phyloP scores from a whole-genome alignment of 257 asterid genomes.

The Salvia splendens region DNA sequence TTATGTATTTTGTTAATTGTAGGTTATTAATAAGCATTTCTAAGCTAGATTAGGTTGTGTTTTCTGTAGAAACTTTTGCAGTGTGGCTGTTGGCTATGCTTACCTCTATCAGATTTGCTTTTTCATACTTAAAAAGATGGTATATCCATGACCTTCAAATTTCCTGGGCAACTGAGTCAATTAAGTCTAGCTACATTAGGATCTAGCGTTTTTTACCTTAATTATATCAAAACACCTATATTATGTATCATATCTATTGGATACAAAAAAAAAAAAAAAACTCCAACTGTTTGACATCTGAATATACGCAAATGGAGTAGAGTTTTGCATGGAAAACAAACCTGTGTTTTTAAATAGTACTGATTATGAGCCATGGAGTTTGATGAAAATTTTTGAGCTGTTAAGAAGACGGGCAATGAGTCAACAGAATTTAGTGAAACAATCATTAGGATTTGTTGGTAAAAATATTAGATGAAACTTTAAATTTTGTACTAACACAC shows the following conservation, averaged over 20 bases:
- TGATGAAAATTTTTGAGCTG: constrained; percentile 43
- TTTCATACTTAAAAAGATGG: background rate
- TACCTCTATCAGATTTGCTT: background rate
- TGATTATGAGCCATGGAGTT: constrained; percentile 34
- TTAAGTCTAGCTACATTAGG: constrained; percentile 2
- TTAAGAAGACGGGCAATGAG: constrained; percentile 22
- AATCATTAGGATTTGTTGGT: background rate
- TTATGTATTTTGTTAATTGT: too few relatives aligned
- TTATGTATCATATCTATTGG: background rate
- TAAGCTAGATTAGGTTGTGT: too few relatives aligned
- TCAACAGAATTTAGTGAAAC: background rate
- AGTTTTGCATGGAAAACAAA: constrained; percentile 30
- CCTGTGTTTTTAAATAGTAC: constrained; percentile 35
- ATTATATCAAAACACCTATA: background rate
- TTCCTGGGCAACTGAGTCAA: constrained; percentile 10
- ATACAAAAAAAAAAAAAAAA: background rate
- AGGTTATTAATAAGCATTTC: too few relatives aligned
- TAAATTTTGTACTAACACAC: background rate
- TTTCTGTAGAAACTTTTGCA: too few relatives aligned
- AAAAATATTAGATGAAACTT: background rate
- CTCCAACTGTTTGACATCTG: constrained; percentile 12
- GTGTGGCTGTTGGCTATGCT: too few relatives aligned
- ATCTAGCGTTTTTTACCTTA: background rate
- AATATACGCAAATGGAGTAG: constrained; percentile 25
- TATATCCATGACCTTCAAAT: background rate